Evolutionary conservation across 345 rosid genomes (phyloP).

Genomic region (Aquilaria yunnanensis): DNA sequence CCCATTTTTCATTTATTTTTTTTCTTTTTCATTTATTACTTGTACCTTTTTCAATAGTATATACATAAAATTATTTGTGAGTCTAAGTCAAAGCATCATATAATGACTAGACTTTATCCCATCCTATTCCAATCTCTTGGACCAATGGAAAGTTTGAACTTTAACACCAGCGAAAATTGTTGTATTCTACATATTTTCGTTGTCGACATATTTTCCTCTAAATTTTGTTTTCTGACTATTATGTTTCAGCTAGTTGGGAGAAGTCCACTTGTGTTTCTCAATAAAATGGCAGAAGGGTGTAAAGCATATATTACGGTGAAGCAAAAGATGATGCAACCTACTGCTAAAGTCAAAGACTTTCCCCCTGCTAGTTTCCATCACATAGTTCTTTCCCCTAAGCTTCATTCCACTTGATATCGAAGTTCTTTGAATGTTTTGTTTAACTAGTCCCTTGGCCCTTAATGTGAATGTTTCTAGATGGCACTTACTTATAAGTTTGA

Average conservation of each 20-base stretch:
- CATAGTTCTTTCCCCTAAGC: too few species aligned
- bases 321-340: slow-evolving; percentile 96
- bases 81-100: too few species aligned
- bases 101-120: too few species aligned
- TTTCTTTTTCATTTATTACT: not conserved
- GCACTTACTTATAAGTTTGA: too few species aligned
- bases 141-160: too few species aligned
- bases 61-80: not conserved
- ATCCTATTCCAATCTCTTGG: too few species aligned
- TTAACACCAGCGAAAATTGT: not conserved
- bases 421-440: too few species aligned
- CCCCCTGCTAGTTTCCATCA: not conserved
- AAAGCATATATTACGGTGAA: slow-evolving; percentile 84
- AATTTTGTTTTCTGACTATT: not conserved
- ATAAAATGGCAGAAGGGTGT: slow-evolving; percentile 82
- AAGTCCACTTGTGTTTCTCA: slow-evolving; percentile 82
- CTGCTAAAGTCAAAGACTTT: slow-evolving; percentile 91
- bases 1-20: not conserved
- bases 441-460: too few species aligned
- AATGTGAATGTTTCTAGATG: too few species aligned
- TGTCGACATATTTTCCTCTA: not conserved
- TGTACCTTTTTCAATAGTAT: too few species aligned
- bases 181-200: not conserved
- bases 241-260: slow-evolving; percentile 68
- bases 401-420: too few species aligned